Percentiles rank a stretch among this genome's conserved stretches.
phyloP scores from a whole-genome alignment of 202 grass and related monocot genomes.

The Panicum virgatum region DNA sequence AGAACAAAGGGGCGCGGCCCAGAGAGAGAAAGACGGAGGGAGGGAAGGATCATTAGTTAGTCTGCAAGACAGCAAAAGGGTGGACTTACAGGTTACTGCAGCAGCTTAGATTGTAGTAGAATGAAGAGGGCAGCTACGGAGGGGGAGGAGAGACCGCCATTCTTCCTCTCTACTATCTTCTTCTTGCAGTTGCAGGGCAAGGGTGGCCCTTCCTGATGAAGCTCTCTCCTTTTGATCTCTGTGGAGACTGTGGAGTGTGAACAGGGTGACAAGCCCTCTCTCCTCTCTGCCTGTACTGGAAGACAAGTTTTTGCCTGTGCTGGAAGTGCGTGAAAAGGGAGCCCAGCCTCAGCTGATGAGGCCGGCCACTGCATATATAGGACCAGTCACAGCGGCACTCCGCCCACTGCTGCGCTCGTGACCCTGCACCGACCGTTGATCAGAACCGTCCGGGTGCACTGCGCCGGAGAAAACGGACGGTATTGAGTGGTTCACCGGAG shows the following conservation, averaged over 20 bases:
- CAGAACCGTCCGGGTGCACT: slow-evolving; percentile 1
- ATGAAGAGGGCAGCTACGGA: background rate
- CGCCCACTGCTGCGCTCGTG: slow-evolving; percentile 8
- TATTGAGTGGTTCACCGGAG: background rate
- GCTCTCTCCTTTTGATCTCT: background rate
- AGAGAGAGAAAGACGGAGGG: background rate
- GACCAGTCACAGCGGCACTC: background rate
- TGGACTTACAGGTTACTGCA: background rate
- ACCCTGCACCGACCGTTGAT: background rate
- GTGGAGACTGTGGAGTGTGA: background rate
- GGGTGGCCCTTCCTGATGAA: background rate
- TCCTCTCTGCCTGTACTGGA: background rate
- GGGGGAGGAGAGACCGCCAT: slow-evolving; percentile 8
- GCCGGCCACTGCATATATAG: background rate
- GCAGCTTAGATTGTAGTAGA: background rate
- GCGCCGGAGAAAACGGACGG: background rate
- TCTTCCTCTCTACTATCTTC: background rate
- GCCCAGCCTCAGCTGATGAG: no score
- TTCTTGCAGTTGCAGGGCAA: background rate
- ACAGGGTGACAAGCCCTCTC: background rate
- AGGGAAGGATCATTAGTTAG: background rate
- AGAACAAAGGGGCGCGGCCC: background rate
- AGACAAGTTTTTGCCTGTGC: no score
- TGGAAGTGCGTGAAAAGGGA: no score
- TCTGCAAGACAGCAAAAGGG: background rate